phyloP scores from a whole-genome alignment of 306 rosid genomes.

The Lathyrus sativus region DNA sequence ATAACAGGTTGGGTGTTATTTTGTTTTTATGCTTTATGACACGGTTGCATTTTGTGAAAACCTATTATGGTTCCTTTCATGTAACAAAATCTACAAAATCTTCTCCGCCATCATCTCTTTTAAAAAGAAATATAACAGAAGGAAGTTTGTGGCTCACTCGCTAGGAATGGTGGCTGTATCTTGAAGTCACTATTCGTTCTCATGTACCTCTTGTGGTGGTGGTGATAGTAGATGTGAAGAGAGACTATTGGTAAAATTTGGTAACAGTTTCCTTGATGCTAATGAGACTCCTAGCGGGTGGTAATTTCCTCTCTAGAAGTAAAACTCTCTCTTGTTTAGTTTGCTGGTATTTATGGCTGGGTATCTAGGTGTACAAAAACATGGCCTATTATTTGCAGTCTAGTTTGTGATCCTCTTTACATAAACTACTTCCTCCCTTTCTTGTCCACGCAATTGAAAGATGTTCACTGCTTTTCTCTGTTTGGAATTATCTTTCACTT shows the following conservation, averaged over 20 bases:
- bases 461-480: background rate
- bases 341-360: constrained; percentile 3
- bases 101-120: background rate
- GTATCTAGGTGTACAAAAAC: background rate
- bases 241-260: constrained; percentile 21
- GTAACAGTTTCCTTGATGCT: background rate
- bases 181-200: constrained; percentile 7
- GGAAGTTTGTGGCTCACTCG: background rate
- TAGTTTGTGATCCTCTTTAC: background rate
- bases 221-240: background rate
- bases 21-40: background rate
- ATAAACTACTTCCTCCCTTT: background rate
- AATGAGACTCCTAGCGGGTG: background rate
- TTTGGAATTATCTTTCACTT: background rate
- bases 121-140: background rate
- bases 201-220: constrained; percentile 9
- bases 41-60: constrained; percentile 7
- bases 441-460: background rate
- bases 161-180: constrained; percentile 7
- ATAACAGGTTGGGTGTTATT: constrained; percentile 5
- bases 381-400: constrained; percentile 5
- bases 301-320: background rate
- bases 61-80: background rate
- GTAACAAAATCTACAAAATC: background rate
- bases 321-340: background rate